A percentile compares a stretch with the other conserved stretches of the same genome.
Conservation (phyloP, 1,139 yeast genomes). For the Fermentozyma sake region DNA sequence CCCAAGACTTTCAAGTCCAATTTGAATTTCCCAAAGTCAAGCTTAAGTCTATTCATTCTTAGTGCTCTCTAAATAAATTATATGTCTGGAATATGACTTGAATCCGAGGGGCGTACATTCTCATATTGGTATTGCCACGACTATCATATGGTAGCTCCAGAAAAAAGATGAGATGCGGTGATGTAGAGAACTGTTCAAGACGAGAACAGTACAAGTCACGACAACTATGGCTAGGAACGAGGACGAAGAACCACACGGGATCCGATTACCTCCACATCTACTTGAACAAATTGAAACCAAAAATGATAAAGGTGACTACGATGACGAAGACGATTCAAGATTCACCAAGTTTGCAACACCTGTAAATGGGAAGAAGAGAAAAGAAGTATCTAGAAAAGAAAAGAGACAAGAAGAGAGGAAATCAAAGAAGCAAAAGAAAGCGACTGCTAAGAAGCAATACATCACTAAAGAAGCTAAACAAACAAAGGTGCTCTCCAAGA, state of each 20-base stretch:
- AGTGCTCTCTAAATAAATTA: background rate
- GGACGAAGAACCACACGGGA: constrained; percentile 35
- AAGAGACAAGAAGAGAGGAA: constrained; percentile 52
- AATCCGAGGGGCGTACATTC: constrained; percentile 1
- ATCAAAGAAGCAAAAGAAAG: constrained; percentile 43
- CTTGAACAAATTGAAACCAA: constrained; percentile 57
- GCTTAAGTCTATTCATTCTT: constrained; percentile 30
- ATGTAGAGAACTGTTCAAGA: too few relatives aligned
- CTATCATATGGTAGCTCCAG: too few relatives aligned
- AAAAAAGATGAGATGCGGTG: too few relatives aligned
- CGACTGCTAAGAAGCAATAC: background rate
- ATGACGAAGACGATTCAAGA: constrained; percentile 33
- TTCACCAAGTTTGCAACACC: constrained; percentile 17
- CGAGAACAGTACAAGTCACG: too few relatives aligned
- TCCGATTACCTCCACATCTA: constrained; percentile 63
- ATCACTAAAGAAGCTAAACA: background rate
- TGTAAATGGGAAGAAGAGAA: constrained; percentile 22
- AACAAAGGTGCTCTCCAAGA: background rate
- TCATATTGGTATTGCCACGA: too few relatives aligned
- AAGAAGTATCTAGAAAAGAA: constrained; percentile 46
- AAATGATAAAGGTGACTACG: constrained; percentile 41
- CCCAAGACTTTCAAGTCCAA: constrained; percentile 53
- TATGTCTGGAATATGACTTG: background rate
- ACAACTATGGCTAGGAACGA: constrained; percentile 5
- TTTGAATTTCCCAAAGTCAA: constrained; percentile 40